These are phyloP conservation scores for Leishmania turanica DNA, from an alignment of 208 protist species.

Conservation along the genomic window DNA sequence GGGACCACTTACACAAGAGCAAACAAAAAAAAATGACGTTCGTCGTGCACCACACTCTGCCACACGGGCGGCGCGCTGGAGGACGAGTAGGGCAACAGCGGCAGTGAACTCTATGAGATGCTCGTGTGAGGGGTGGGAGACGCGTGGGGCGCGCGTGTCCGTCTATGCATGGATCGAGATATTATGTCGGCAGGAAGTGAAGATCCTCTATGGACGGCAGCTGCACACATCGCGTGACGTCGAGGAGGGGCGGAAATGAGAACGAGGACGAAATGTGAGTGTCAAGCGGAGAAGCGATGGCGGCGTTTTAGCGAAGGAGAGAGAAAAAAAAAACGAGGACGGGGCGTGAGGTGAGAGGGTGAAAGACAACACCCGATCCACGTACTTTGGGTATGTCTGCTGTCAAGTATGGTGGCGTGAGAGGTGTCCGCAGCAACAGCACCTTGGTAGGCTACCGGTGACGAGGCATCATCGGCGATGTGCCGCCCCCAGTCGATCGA, in stretches of 20 bases:
- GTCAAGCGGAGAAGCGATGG: neutral
- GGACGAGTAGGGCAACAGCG: neutral
- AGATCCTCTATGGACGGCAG: neutral
- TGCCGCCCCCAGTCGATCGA: neutral
- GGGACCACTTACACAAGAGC: neutral
- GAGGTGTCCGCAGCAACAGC: neutral
- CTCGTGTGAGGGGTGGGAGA: neutral
- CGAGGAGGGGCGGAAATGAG: neutral
- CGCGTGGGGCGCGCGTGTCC: neutral
- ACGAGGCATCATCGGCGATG: neutral
- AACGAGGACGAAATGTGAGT: neutral
- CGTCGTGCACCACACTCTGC: neutral
- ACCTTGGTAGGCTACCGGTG: no score
- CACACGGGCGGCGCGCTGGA: neutral
- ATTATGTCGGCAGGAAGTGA: neutral
- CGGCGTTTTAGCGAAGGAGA: neutral
- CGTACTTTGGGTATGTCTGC: neutral
- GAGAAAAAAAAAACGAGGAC: neutral
- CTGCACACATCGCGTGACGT: neutral
- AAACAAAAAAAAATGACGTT: neutral
- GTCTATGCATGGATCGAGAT: neutral
- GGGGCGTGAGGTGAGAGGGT: neutral
- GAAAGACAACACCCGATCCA: neutral
- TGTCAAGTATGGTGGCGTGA: neutral
- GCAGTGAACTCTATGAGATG: neutral